Evolutionary conservation across 169 alveolate genomes (phyloP).

Genomic region (Toxoplasma gondii): DNA sequence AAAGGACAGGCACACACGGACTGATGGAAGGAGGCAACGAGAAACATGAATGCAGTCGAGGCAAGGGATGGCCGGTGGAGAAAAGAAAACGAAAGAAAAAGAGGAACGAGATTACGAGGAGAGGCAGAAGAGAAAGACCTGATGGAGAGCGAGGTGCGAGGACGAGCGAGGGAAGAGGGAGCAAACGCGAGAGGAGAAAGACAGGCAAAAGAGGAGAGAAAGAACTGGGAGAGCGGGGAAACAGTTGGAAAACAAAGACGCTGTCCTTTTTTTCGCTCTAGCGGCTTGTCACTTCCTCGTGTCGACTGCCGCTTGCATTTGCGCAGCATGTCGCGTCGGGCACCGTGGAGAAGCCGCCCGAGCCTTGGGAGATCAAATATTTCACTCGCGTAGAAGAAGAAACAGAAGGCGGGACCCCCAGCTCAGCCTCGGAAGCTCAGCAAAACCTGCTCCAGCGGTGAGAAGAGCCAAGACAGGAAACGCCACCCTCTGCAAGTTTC

Average conservation of each 20-base stretch:
- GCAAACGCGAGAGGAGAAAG: too few species aligned
- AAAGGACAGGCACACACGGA: neutral
- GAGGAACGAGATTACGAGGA: too few species aligned
- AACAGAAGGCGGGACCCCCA: neutral
- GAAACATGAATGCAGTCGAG: neutral
- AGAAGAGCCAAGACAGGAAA: neutral
- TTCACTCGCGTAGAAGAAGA: slow-evolving; percentile 45
- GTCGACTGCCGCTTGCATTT: too few species aligned
- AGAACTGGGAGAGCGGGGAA: too few species aligned
- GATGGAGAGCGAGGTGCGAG: too few species aligned
- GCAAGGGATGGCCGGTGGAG: neutral
- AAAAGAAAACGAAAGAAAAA: too few species aligned
- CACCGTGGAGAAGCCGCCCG: slow-evolving; percentile 56
- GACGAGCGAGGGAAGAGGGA: too few species aligned
- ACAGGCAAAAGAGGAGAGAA: too few species aligned
- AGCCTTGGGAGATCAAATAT: slow-evolving; percentile 54
- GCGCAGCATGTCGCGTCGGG: slow-evolving; percentile 62
- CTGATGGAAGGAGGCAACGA: neutral
- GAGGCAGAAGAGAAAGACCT: too few species aligned
- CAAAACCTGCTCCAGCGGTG: neutral
- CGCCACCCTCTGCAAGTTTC: neutral
- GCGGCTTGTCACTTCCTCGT: too few species aligned
- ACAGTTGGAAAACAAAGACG: too few species aligned
- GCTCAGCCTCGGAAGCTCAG: neutral
- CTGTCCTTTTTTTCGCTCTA: too few species aligned